Conservation (phyloP, 768 basidiomycete species). For the Termitomyces bulborhizus region DNA sequence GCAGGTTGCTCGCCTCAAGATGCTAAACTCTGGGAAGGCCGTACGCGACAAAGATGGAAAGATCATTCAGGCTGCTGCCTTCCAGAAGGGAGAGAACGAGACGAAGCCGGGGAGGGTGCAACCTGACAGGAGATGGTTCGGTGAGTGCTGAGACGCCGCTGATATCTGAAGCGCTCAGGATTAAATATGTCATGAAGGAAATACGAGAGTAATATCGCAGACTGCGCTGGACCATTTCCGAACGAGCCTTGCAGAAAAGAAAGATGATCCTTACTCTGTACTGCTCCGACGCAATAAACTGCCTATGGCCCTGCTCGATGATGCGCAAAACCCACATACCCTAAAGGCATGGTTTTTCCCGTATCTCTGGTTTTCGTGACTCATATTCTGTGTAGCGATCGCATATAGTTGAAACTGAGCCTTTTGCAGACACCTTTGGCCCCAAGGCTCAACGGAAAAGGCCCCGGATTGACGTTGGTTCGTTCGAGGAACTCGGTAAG, state of each 20-base stretch:
- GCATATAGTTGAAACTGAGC: conserved; percentile 95
- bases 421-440: conserved; percentile 92
- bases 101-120: conserved; percentile 86
- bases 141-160: conserved; percentile 38
- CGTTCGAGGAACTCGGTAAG: conserved; percentile 85
- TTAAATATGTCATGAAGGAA: conserved; percentile 46
- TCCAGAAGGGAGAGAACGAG: conserved; percentile 93
- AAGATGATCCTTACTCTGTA: conserved; percentile 95
- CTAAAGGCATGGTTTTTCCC: conserved; percentile 50
- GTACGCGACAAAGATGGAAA: conserved; percentile 89
- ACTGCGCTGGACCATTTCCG: conserved; percentile 95
- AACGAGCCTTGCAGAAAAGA: conserved; percentile 75
- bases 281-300: conserved; percentile 91
- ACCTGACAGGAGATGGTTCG: conserved; percentile 97
- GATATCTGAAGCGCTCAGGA: conserved; percentile 1
- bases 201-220: conserved; percentile 98
- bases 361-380: background rate
- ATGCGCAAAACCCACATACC: conserved; percentile 72
- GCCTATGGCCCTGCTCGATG: conserved; percentile 93
- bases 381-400: conserved; percentile 47
- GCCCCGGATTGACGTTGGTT: conserved; percentile 81
- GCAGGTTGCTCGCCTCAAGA: conserved; percentile 74
- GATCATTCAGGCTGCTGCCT: conserved; percentile 88
- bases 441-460: conserved; percentile 92
- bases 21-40: conserved; percentile 90